Base-by-base conservation (phyloP, 306 rosid species). In the Arachis stenosperma region DNA sequence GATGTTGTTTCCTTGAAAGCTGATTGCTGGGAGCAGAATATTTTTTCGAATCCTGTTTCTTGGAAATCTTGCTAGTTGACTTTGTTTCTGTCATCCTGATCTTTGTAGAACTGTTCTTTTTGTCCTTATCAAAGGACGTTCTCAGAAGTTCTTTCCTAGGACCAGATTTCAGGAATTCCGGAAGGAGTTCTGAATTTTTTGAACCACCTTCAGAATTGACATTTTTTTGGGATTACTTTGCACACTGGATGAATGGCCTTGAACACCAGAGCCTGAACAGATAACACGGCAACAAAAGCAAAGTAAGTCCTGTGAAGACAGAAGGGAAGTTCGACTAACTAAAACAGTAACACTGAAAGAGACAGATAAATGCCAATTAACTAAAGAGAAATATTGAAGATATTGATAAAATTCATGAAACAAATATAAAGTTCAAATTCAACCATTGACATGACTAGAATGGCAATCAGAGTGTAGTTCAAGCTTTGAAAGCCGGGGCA, bases 201-300 rank as follows among this genome's bases (percentile, higher is more conserved):
- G 96, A 88, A 66, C 86, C 99, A 67, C 86, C 96, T 73, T 90
- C 90, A 36, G 90, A 89, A 70, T 89, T 87, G 58, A 83, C 95
- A 84, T 81, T 88, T 77, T 89, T 89, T 84, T 86, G 5, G 92
- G 90, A 79, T 93, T 89, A 84, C 97, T 88, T 78, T 88, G 96
- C 71, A 81, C 96, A 40, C 96, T 87, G 66, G 90, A 88, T 67
- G 90, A 88, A 65, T 85, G 88, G 86, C 98, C 89, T 78, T 86
- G 94, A 79, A 84, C 84, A 62, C 96, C 92, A 61, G 89, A 85
- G 82, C 75, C 96, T 88, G 84, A 57, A 82, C 72, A 75, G 57
- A 48, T 65, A 83, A 67, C 73, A 69, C 54, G 79, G 64, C 77
- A 82, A 80, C 62, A 43, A 22, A 22, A 22, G 58, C 53, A 57